These are phyloP conservation scores for Suhomyces kunorum DNA, from an alignment of 1,139 yeast species.

Conservation along the genomic window DNA sequence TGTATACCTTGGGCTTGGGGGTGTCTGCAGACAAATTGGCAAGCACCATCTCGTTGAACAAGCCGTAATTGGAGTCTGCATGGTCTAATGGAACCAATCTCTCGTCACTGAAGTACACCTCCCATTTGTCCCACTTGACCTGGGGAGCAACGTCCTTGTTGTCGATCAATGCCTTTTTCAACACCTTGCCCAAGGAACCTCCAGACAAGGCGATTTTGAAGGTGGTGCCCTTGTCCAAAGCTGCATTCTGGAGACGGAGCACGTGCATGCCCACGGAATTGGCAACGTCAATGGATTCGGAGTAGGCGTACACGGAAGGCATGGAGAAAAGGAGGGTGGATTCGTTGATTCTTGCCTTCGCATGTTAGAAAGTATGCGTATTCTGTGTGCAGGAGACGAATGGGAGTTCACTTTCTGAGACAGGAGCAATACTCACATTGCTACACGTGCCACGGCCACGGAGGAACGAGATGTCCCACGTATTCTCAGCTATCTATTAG, in stretches of 20 bases:
- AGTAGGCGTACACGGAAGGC: conserved; percentile 51
- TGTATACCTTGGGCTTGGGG: conserved; percentile 45
- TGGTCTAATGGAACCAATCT: conserved; percentile 87
- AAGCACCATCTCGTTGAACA: conserved; percentile 59
- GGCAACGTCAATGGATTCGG: conserved; percentile 60
- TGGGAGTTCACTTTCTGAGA: neutral
- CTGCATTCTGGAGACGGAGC: conserved; percentile 54
- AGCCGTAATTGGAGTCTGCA: conserved; percentile 68
- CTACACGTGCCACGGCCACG: neutral
- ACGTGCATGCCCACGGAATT: conserved; percentile 57
- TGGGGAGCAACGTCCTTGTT: conserved; percentile 46
- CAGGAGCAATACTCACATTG: neutral
- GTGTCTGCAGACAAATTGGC: conserved; percentile 36
- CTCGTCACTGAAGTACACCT: conserved; percentile 94
- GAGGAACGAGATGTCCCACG: neutral
- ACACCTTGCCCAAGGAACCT: conserved; percentile 80
- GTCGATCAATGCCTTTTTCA: conserved; percentile 68
- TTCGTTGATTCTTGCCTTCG: conserved; percentile 1
- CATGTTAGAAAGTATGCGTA: neutral
- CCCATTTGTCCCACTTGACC: conserved; percentile 79
- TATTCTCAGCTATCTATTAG: conserved; percentile 1
- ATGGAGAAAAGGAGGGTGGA: conserved; percentile 14
- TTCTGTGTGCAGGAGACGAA: neutral
- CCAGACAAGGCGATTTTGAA: conserved; percentile 87
- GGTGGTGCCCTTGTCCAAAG: conserved; percentile 38